Percentiles rank a stretch among this genome's conserved stretches.
Evolutionary conservation across 2,329 filamentous ascomycete species (phyloP).

Genomic region (Fusarium sulawesiense): DNA sequence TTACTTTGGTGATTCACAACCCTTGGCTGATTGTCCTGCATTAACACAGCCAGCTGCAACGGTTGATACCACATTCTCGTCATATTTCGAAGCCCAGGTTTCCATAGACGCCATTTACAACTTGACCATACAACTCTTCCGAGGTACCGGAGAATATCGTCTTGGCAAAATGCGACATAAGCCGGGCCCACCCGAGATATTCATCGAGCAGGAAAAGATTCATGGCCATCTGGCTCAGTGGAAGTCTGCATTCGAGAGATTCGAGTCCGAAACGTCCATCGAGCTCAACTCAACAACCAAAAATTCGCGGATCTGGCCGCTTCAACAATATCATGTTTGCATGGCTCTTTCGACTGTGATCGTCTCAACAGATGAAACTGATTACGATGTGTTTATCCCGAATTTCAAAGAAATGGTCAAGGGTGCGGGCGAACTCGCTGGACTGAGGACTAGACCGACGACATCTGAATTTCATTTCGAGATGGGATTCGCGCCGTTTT

Average conservation of each 20-base stretch:
- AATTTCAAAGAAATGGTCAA: conserved; percentile 16
- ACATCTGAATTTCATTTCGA: conserved; percentile 14
- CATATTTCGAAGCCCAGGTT: background rate
- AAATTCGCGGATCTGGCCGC: conserved; percentile 12
- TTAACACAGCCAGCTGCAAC: background rate
- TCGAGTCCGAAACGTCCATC: background rate
- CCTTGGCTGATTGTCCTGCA: background rate
- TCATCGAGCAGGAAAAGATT: conserved; percentile 12
- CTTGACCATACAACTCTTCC: conserved; percentile 16
- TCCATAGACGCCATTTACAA: conserved; percentile 13
- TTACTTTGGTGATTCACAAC: conserved; percentile 24
- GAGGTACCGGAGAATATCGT: conserved; percentile 8
- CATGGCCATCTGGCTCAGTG: conserved; percentile 4
- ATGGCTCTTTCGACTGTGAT: background rate
- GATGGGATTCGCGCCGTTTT: conserved; percentile 19
- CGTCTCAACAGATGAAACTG: conserved; percentile 2
- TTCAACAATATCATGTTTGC: conserved; percentile 17
- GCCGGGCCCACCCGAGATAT: background rate
- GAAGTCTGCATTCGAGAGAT: conserved; percentile 10
- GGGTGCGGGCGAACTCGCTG: conserved; percentile 3
- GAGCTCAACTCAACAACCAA: background rate
- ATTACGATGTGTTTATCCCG: conserved; percentile 9
- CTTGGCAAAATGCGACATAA: conserved; percentile 9
- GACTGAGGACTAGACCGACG: background rate
- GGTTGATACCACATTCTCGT: background rate